Evolutionary conservation across 2,329 filamentous ascomycete genomes (phyloP).

Genomic region (Neofusicoccum umdonicola): DNA sequence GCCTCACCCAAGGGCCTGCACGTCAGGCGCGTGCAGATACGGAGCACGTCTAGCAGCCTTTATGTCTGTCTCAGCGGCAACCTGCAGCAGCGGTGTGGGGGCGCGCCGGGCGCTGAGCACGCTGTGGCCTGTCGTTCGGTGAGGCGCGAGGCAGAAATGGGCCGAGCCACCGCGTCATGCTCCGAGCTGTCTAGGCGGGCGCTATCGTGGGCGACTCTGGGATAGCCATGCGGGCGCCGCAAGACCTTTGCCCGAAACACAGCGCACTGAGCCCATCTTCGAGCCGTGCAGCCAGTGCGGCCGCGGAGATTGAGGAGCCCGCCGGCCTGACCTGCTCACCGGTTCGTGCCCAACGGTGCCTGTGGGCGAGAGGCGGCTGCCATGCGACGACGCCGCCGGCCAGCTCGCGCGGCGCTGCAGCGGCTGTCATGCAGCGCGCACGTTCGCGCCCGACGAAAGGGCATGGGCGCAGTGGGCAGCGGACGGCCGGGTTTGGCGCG

Average conservation of each 20-base stretch:
- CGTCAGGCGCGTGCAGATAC: not conserved
- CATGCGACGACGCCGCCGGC: not conserved
- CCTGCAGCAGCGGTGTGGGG: conserved; percentile 1
- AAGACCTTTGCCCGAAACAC: conserved; percentile 4
- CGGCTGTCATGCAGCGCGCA: not conserved
- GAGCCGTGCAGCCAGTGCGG: not conserved
- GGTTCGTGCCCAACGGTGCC: conserved; percentile 5
- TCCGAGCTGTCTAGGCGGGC: not conserved
- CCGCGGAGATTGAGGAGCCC: not conserved
- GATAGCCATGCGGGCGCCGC: conserved; percentile 6
- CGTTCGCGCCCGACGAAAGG: conserved; percentile 10
- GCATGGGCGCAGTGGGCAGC: conserved; percentile 9
- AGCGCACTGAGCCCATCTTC: not conserved
- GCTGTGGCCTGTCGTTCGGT: conserved; percentile 11
- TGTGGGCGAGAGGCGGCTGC: not conserved
- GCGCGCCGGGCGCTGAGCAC: not conserved
- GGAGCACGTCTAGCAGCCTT: not conserved
- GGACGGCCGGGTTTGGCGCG: not conserved
- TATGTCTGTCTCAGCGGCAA: conserved; percentile 7
- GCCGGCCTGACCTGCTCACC: not conserved
- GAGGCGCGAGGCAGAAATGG: not conserved
- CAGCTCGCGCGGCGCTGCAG: not conserved
- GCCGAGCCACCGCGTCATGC: conserved; percentile 7
- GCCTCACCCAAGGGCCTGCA: not conserved
- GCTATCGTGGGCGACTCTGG: conserved; percentile 10